Conservation (phyloP, 768 basidiomycete genomes). For the Leucosporidium scottii region DNA sequence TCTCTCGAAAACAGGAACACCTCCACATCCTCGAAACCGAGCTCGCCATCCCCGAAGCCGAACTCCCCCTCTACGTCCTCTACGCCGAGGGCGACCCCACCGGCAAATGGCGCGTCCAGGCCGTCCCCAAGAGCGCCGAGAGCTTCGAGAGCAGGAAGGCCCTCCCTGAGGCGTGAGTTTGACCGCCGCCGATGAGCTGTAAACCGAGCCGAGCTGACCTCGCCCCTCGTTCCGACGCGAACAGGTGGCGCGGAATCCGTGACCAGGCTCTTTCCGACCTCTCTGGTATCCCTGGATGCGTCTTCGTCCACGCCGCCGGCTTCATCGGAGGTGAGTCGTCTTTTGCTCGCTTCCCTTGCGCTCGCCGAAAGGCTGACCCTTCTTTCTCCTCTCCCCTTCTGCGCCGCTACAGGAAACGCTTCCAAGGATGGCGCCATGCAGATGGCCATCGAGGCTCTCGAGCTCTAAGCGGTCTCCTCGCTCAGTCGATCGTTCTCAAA, state of each 20-base stretch:
- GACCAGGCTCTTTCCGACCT: conserved; percentile 70
- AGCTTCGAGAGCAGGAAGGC: conserved; percentile 88
- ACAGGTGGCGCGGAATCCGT: conserved; percentile 76
- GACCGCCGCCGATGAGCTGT: background rate
- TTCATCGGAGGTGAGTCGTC: conserved; percentile 78
- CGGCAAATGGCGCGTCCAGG: conserved; percentile 79
- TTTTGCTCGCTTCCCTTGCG: conserved; percentile 6
- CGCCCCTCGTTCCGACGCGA: background rate
- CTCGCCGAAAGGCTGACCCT: conserved; percentile 7
- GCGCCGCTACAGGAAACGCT: conserved; percentile 59
- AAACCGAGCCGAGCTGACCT: background rate
- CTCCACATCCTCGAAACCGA: conserved; percentile 77
- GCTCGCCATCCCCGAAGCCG: conserved; percentile 46
- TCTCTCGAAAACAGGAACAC: conserved; percentile 59
- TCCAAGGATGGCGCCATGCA: conserved; percentile 79
- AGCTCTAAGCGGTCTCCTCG: conserved; percentile 19
- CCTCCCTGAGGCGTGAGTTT: conserved; percentile 61
- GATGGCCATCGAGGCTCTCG: conserved; percentile 65
- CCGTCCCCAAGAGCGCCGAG: conserved; percentile 71
- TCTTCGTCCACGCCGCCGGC: conserved; percentile 92
- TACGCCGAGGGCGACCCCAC: conserved; percentile 63
- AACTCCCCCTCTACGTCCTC: conserved; percentile 70
- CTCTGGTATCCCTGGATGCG: conserved; percentile 65
- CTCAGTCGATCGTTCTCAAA: no score
- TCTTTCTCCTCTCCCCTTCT: background rate